phyloP scores from a whole-genome alignment of 306 rosid species.

The Medicago arabica region DNA sequence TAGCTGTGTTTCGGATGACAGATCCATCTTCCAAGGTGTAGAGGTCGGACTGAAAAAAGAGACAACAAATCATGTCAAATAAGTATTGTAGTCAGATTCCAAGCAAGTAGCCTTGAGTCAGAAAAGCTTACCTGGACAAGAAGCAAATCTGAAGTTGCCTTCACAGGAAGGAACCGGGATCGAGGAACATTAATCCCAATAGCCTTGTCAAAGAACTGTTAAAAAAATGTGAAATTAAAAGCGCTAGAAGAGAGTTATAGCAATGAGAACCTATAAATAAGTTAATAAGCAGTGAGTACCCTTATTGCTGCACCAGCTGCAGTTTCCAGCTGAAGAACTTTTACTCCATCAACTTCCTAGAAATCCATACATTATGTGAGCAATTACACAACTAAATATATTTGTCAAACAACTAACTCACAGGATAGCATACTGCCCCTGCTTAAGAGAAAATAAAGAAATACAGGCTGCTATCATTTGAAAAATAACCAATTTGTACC shows the following conservation, averaged over 20 bases:
- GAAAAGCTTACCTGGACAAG: slow-evolving; percentile 83
- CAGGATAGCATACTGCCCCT: background rate
- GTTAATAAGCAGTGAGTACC: slow-evolving; percentile 54
- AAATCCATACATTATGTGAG: slow-evolving; percentile 39
- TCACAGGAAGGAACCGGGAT: slow-evolving; percentile 96
- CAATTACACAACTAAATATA: slow-evolving; percentile 34
- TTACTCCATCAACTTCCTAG: slow-evolving; percentile 94
- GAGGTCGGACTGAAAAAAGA: slow-evolving; percentile 80
- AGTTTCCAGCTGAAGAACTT: slow-evolving; percentile 98
- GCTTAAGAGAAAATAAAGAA: background rate
- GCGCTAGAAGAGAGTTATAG: slow-evolving; percentile 15
- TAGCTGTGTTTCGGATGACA: slow-evolving; percentile 68
- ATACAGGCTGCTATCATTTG: slow-evolving; percentile 11
- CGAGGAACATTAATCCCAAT: slow-evolving; percentile 94
- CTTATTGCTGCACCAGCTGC: slow-evolving; percentile 99
- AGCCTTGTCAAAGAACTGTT: slow-evolving; percentile 88
- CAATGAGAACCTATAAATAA: slow-evolving; percentile 19
- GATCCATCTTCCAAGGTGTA: slow-evolving; percentile 80
- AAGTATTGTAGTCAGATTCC: slow-evolving; percentile 19
- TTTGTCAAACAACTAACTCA: slow-evolving; percentile 25
- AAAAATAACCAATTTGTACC: slow-evolving; percentile 52
- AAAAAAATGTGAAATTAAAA: slow-evolving; percentile 27
- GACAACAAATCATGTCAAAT: slow-evolving; percentile 27
- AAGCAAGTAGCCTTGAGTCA: slow-evolving; percentile 29
- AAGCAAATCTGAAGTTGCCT: slow-evolving; percentile 98